phyloP scores from a whole-genome alignment of 1,284 basidiomycete species.

The Pseudozyma tsukubaensis region DNA sequence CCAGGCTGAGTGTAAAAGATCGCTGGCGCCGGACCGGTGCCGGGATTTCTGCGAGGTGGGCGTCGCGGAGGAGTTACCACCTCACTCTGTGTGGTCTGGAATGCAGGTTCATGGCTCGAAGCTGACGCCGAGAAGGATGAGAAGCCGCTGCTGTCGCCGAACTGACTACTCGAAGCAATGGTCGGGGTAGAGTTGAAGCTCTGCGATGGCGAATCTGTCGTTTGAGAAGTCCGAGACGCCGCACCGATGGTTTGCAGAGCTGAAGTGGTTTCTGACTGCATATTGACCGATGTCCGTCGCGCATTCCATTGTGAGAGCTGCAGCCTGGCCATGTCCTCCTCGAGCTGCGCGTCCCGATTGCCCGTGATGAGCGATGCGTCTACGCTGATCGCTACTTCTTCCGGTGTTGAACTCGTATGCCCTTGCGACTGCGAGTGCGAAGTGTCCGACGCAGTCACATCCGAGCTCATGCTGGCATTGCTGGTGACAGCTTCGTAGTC shows the following conservation, averaged over 20 bases:
- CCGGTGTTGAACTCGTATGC: not conserved
- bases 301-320: constrained; percentile 26
- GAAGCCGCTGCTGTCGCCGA: constrained; percentile 1
- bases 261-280: no score
- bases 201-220: constrained; percentile 5
- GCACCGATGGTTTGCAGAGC: no score
- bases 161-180: constrained; percentile 18
- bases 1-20: constrained; percentile 29
- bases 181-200: constrained; percentile 26
- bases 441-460: constrained; percentile 11
- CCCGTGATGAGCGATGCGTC: constrained; percentile 34
- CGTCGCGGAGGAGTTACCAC: constrained; percentile 11
- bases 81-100: no score
- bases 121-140: constrained; percentile 5
- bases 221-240: not conserved
- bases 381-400: constrained; percentile 19
- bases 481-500: constrained; percentile 8
- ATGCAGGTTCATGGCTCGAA: not conserved
- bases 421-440: constrained; percentile 8
- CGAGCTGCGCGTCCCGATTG: constrained; percentile 34
- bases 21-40: constrained; percentile 9
- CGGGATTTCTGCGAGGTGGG: constrained; percentile 4
- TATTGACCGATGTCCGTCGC: constrained; percentile 1
- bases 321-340: constrained; percentile 29
- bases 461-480: not conserved